Base-by-base conservation (phyloP, 768 basidiomycete genomes). In the Suillus subaureus region DNA sequence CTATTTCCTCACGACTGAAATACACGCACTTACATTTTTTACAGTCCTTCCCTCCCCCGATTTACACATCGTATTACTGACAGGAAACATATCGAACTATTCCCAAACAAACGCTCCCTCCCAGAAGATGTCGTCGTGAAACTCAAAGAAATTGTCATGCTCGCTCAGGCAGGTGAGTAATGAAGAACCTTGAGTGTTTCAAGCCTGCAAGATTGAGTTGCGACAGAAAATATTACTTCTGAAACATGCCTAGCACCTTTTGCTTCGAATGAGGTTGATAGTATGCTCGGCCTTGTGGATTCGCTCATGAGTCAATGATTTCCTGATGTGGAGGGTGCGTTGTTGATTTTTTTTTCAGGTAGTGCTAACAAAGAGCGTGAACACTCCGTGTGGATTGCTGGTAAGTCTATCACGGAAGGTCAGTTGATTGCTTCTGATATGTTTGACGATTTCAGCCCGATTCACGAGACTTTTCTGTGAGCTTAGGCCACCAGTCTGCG, bases 61-160 rank as follows among this genome's bases (percentile, higher is more conserved):
- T 33, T 33, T 9, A 55, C 9, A 21, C 12, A 31, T 54, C 18
- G 33, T 33, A 31, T 12, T 6, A 33, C 33, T n/a, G 54, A 33
- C 21, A 55, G 54, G 54, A 55, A 18, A n/a, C 65, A 66, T 13
- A 6, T 54, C 21, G 64, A 67, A 40, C 54, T 65, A 4, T 67
- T 61, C 31, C 66, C 66, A 18, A 58, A 67, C 40, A 68, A 52
- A 60, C 72, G 60, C 60, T 76, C 1, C 68, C 80, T 67, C 11
- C 58, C 66, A 6, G 16, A 37, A 39, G 33, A 37, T 23, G 54
- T 65, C 3, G 40, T 65, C 13, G 58, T 65, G 9, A 39, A 65
- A 28, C 63, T 67, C 4, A 67, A 61, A 60, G 66, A 65, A 45
- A 55, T 42, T 21, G 21, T 55, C 15, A 37, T 61, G 26, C 61